These are phyloP conservation scores for Parachlorella kessleri DNA, from an alignment of 139 green algal genomes.

Conservation along the genomic window DNA sequence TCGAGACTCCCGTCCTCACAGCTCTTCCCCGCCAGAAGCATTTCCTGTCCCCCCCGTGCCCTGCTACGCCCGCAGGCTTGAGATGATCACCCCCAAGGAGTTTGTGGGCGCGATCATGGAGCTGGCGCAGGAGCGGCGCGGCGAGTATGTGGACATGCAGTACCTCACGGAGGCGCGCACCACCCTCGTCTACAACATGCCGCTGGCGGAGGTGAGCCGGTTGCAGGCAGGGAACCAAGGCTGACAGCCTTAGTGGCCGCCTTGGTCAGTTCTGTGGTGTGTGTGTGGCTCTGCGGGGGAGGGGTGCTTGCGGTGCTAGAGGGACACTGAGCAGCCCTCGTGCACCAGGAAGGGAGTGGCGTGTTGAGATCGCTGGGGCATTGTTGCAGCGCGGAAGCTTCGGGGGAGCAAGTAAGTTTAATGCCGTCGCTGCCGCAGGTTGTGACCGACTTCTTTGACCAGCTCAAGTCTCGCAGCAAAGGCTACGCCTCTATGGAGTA, in stretches of 20 bases:
- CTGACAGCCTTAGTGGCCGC: neutral
- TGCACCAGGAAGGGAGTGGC: too few relatives aligned
- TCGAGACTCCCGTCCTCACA: too few relatives aligned
- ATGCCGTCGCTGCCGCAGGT: conserved; percentile 50
- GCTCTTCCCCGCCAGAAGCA: too few relatives aligned
- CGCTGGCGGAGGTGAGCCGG: conserved; percentile 81
- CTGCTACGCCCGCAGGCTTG: conserved; percentile 51
- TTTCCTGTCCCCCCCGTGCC: neutral
- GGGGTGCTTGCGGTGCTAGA: neutral
- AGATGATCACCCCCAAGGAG: conserved; percentile 85
- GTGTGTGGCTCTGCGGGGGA: neutral
- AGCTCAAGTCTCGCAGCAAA: conserved; percentile 89
- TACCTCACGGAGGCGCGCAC: conserved; percentile 91
- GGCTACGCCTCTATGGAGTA: conserved; percentile 99
- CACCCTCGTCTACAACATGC: conserved; percentile 93
- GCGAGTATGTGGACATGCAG: conserved; percentile 95
- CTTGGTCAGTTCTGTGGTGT: neutral
- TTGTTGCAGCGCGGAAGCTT: too few relatives aligned
- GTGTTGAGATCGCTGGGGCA: too few relatives aligned
- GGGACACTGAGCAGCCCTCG: too few relatives aligned
- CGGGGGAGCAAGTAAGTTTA: too few relatives aligned
- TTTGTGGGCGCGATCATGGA: conserved; percentile 98
- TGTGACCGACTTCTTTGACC: conserved; percentile 98
- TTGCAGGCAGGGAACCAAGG: neutral
- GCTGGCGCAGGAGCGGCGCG: conserved; percentile 73